Evolutionary conservation across 2,329 filamentous ascomycete genomes (phyloP).

Genomic region (Ceratocystis cacaofunesta): DNA sequence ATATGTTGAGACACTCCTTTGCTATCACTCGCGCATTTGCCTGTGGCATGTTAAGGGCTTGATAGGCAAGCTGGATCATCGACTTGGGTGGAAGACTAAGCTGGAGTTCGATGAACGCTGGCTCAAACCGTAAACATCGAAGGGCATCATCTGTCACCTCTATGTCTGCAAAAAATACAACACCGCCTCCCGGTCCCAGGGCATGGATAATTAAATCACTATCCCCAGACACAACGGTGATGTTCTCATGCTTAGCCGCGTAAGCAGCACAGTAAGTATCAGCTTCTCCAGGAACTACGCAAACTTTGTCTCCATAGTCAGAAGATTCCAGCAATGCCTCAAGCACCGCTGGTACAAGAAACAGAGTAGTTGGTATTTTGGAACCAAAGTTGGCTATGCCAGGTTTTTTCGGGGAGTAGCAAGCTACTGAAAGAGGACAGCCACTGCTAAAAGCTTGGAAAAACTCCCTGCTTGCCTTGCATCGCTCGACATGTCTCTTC

Average conservation of each 20-base stretch:
- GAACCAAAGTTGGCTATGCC: neutral
- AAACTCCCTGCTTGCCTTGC: slow-evolving; percentile 15
- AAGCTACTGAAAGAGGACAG: slow-evolving; percentile 6
- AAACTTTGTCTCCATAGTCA: slow-evolving; percentile 29
- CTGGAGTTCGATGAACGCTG: slow-evolving; percentile 27
- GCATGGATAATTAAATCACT: slow-evolving; percentile 71
- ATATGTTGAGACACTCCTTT: neutral
- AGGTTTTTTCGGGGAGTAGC: slow-evolving; percentile 30
- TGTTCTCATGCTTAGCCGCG: slow-evolving; percentile 35
- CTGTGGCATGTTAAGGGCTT: slow-evolving; percentile 19
- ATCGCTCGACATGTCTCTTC: slow-evolving; percentile 28
- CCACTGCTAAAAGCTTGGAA: slow-evolving; percentile 20
- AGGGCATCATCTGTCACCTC: slow-evolving; percentile 17
- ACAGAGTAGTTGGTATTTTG: slow-evolving; percentile 24
- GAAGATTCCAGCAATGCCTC: slow-evolving; percentile 45
- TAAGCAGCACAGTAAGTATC: slow-evolving; percentile 63
- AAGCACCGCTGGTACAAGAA: slow-evolving; percentile 63
- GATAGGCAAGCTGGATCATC: slow-evolving; percentile 23
- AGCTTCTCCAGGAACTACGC: slow-evolving; percentile 68
- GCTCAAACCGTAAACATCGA: slow-evolving; percentile 23
- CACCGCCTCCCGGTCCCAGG: slow-evolving; percentile 48
- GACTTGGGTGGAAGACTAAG: slow-evolving; percentile 26
- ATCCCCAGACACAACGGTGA: slow-evolving; percentile 61
- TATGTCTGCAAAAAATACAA: slow-evolving; percentile 38
- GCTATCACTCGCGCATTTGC: slow-evolving; percentile 18